Evolutionary conservation across 2,329 filamentous ascomycete genomes (phyloP).

Genomic region (Diaporthe vaccinii): DNA sequence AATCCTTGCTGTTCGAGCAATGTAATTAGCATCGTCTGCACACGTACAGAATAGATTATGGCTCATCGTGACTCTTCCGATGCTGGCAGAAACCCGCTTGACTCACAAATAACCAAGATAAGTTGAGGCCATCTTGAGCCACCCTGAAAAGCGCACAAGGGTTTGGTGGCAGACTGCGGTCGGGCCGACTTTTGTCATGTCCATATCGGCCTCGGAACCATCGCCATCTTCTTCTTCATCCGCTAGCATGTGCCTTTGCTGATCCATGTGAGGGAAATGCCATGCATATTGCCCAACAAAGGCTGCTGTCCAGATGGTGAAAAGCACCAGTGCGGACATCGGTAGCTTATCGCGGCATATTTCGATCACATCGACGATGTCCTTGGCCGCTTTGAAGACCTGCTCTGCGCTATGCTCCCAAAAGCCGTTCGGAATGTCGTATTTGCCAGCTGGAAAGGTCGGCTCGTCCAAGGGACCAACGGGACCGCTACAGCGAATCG

Average conservation of each 20-base stretch:
- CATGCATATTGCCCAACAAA: constrained; percentile 76
- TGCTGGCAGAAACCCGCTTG: neutral
- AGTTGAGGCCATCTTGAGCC: constrained; percentile 68
- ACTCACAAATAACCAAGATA: constrained; percentile 64
- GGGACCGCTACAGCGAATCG: constrained; percentile 65
- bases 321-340: constrained; percentile 77
- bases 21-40: neutral
- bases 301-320: constrained; percentile 76
- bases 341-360: constrained; percentile 73
- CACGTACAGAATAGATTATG: neutral
- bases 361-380: constrained; percentile 75
- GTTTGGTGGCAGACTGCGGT: constrained; percentile 64
- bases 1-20: constrained; percentile 51
- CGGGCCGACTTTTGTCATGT: constrained; percentile 55
- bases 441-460: constrained; percentile 61
- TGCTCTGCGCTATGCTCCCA: constrained; percentile 74
- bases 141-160: constrained; percentile 63
- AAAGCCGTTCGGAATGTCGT: constrained; percentile 63
- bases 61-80: neutral
- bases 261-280: constrained; percentile 79
- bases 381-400: constrained; percentile 72
- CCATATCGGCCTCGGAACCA: constrained; percentile 43
- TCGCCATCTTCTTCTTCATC: constrained; percentile 53
- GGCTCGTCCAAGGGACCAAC: constrained; percentile 72
- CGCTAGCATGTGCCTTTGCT: constrained; percentile 63